These are phyloP conservation scores for Thecaphora thlaspeos DNA, from an alignment of 1,284 basidiomycete species.

Conservation along the genomic window DNA sequence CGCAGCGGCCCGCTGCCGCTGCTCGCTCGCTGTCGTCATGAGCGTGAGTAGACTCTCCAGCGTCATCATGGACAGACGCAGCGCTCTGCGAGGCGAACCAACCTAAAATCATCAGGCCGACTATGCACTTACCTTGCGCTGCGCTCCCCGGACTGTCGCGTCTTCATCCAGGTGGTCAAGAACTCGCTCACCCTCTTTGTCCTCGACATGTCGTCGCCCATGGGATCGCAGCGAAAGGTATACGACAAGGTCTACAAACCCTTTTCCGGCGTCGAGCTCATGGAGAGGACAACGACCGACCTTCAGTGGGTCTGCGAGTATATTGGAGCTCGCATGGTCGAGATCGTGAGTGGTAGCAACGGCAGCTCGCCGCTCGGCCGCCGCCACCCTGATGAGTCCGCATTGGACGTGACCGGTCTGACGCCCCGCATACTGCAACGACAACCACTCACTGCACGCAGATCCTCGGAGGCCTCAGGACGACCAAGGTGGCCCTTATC, in stretches of 20 bases:
- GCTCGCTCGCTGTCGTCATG: slow-evolving; percentile 3
- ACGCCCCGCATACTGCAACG: too few relatives aligned
- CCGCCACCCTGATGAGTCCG: too few relatives aligned
- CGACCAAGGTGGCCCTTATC: slow-evolving; percentile 83
- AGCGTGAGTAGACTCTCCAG: slow-evolving; percentile 9
- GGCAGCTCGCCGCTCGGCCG: background rate
- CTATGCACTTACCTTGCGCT: too few relatives aligned
- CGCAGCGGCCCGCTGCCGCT: background rate
- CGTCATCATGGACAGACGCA: too few relatives aligned
- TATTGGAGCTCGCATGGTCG: slow-evolving; percentile 81
- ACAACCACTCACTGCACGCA: too few relatives aligned
- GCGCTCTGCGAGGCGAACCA: too few relatives aligned
- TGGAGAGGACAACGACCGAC: slow-evolving; percentile 63
- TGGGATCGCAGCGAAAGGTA: slow-evolving; percentile 65
- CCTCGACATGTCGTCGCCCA: slow-evolving; percentile 80
- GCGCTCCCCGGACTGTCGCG: too few relatives aligned
- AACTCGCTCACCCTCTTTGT: slow-evolving; percentile 63
- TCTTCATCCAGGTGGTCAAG: slow-evolving; percentile 12
- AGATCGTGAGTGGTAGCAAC: slow-evolving; percentile 66
- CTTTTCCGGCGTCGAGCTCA: slow-evolving; percentile 58
- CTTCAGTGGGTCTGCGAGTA: slow-evolving; percentile 80
- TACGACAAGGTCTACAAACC: slow-evolving; percentile 29
- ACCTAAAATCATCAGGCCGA: too few relatives aligned
- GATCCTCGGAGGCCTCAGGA: slow-evolving; percentile 86
- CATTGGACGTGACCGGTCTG: too few relatives aligned